A percentile compares a stretch with the other conserved stretches of the same genome.
phyloP scores from a whole-genome alignment of 208 protist species.

The Trypanosoma vivax region DNA sequence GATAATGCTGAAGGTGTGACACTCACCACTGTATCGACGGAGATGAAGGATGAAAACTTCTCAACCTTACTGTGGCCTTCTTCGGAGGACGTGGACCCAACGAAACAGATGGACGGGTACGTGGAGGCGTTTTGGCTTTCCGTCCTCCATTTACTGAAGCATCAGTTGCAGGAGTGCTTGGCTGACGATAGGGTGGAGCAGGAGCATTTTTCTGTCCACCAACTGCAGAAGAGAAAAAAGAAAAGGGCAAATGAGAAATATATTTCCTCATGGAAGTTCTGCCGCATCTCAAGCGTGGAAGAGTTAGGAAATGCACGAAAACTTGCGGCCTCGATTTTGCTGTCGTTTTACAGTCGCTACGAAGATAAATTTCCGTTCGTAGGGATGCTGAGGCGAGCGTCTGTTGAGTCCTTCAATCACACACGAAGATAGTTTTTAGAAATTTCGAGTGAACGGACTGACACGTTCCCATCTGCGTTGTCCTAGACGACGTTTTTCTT shows the following conservation, averaged over 20 bases:
- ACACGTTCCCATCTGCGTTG: no score
- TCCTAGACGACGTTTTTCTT: no score
- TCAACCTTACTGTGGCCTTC: no score
- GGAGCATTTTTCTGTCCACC: not conserved
- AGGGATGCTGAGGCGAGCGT: no score
- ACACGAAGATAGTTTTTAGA: no score
- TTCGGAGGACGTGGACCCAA: not conserved
- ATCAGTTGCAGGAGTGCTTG: constrained; percentile 9
- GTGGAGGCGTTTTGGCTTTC: constrained; percentile 20
- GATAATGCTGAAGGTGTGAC: no score
- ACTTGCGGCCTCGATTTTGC: not conserved
- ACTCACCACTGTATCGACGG: no score
- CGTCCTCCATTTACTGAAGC: constrained; percentile 9
- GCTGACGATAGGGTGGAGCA: not conserved
- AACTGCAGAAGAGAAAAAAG: not conserved
- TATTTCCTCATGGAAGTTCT: not conserved
- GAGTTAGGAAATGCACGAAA: not conserved
- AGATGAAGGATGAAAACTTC: no score
- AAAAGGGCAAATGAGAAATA: constrained; percentile 1
- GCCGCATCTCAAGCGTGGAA: not conserved
- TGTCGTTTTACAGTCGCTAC: not conserved
- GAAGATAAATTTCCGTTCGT: not conserved
- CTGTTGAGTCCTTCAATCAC: no score
- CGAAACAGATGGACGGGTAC: constrained; percentile 5
- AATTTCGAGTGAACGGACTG: no score